phyloP scores from a whole-genome alignment of 169 alveolate genomes.

The Plasmodium gaboni region DNA sequence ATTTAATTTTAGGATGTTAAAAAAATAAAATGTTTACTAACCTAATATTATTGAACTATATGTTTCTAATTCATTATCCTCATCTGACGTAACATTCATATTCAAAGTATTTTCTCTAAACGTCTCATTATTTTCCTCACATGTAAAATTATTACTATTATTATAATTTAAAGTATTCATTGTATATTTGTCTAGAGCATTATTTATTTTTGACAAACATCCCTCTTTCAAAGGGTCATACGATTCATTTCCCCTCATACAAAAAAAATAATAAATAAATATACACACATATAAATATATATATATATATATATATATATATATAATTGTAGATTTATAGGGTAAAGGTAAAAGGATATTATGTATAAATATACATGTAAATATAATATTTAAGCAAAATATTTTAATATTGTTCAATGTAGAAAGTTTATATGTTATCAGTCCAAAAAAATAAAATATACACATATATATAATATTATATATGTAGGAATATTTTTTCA shows the following conservation, averaged over 20 bases:
- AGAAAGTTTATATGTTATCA: no score
- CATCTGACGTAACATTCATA: slow-evolving; percentile 11
- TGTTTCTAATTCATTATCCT: slow-evolving; percentile 24
- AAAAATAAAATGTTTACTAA: not conserved
- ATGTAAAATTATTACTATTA: not conserved
- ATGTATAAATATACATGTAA: no score
- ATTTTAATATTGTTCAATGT: no score
- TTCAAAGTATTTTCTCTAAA: slow-evolving; percentile 5
- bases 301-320: not conserved
- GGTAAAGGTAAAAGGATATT: no score
- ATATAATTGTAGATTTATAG: not conserved
- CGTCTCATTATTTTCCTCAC: not conserved
- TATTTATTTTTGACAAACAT: slow-evolving; percentile 4
- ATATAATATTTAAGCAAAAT: no score
- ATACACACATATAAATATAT: not conserved
- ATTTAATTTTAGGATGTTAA: no score
- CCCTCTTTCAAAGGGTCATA: not conserved
- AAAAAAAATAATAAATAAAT: slow-evolving; percentile 2
- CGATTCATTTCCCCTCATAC: slow-evolving; percentile 1
- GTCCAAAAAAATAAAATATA: no score
- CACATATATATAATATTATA: no score
- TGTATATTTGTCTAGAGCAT: slow-evolving; percentile 42
- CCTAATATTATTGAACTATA: slow-evolving; percentile 33
- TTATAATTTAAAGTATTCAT: slow-evolving; percentile 5
- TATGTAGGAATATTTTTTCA: no score